A percentile compares a stretch with the other conserved stretches of the same genome.
phyloP scores from a whole-genome alignment of 2,329 filamentous ascomycete species.

The Xylaria polymorpha region DNA sequence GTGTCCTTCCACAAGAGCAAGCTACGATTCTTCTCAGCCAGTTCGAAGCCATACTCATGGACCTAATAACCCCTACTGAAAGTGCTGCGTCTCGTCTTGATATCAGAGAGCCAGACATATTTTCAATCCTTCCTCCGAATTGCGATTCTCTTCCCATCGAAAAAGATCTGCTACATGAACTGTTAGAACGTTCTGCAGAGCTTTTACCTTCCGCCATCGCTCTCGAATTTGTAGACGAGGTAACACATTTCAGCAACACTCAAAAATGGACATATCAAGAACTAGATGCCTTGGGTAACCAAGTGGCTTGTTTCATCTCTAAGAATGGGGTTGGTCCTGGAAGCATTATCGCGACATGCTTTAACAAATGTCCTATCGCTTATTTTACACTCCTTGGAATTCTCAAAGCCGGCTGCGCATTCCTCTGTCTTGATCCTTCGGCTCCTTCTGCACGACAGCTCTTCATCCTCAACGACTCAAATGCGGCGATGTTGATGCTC shows the following conservation, averaged over 20 bases:
- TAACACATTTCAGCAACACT: slow-evolving; percentile 61
- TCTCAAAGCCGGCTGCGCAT: slow-evolving; percentile 83
- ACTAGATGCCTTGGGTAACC: slow-evolving; percentile 77
- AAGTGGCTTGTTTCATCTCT: slow-evolving; percentile 73
- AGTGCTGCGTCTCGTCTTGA: slow-evolving; percentile 55
- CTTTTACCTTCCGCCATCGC: slow-evolving; percentile 70
- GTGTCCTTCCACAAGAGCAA: slow-evolving; percentile 75
- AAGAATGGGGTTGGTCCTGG: slow-evolving; percentile 63
- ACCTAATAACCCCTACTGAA: slow-evolving; percentile 65
- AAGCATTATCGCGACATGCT: slow-evolving; percentile 78
- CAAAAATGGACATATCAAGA: slow-evolving; percentile 79
- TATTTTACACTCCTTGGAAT: slow-evolving; percentile 86
- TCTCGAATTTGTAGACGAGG: slow-evolving; percentile 76
- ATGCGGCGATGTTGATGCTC: slow-evolving; percentile 71
- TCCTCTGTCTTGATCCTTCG: slow-evolving; percentile 81
- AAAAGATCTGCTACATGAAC: slow-evolving; percentile 76
- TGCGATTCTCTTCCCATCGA: slow-evolving; percentile 67
- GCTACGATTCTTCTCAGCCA: slow-evolving; percentile 75
- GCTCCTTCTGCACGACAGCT: slow-evolving; percentile 78
- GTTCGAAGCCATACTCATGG: slow-evolving; percentile 73
- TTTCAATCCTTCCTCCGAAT: slow-evolving; percentile 75
- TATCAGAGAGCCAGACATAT: slow-evolving; percentile 53
- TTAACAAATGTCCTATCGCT: slow-evolving; percentile 86
- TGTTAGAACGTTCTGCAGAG: slow-evolving; percentile 74
- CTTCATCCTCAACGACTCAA: slow-evolving; percentile 82